Evolutionary conservation across 345 rosid species (phyloP).

Genomic region (Eucalyptus coolabah): DNA sequence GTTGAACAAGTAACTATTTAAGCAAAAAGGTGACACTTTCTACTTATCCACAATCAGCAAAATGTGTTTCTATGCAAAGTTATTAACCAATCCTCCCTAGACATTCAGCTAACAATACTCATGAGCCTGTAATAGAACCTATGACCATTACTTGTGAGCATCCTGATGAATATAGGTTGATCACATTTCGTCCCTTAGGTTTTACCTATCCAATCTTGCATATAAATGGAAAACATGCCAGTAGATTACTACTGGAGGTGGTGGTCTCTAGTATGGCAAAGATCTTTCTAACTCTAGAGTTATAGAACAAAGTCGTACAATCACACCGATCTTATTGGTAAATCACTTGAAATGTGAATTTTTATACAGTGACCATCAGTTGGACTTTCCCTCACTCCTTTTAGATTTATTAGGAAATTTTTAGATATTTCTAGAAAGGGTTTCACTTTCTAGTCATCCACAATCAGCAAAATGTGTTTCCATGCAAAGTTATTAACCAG

Average conservation of each 20-base stretch:
- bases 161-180: background rate
- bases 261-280: background rate
- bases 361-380: background rate
- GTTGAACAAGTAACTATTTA: background rate
- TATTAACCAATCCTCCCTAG: background rate
- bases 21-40: background rate
- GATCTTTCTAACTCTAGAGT: background rate
- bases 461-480: background rate
- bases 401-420: background rate
- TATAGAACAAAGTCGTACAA: background rate
- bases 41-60: background rate
- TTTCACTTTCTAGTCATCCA: background rate
- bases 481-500: background rate
- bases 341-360: background rate
- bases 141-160: background rate
- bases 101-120: background rate
- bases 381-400: background rate
- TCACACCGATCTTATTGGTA: background rate
- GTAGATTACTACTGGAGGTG: background rate
- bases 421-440: background rate
- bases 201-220: background rate
- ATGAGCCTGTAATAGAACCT: background rate
- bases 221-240: background rate
- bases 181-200: background rate
- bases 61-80: background rate